These are phyloP conservation scores for Lodderomyces jiufengensis DNA, from an alignment of 1,139 yeast species.

Conservation along the genomic window DNA sequence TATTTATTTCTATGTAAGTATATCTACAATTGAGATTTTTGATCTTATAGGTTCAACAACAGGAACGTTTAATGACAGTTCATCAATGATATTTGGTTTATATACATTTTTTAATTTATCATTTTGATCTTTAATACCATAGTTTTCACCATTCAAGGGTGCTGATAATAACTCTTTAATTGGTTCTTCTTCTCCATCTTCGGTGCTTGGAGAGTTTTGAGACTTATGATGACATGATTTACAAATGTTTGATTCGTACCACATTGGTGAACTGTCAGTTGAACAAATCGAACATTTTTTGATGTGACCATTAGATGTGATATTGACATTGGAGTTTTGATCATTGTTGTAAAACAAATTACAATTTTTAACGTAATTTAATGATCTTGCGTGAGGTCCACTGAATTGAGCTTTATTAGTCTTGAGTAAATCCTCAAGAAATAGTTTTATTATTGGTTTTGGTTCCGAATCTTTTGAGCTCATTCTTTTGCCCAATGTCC, in stretches of 20 bases:
- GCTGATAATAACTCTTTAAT: conserved; percentile 21
- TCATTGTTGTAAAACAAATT: conserved; percentile 11
- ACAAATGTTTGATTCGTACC: conserved; percentile 31
- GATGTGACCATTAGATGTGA: neutral
- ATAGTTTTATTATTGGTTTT: conserved; percentile 40
- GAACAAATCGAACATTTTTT: conserved; percentile 23
- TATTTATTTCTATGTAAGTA: conserved; percentile 14
- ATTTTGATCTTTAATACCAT: conserved; percentile 28
- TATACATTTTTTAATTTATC: conserved; percentile 24
- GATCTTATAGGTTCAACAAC: conserved; percentile 16
- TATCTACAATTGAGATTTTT: conserved; percentile 25
- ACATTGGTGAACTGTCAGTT: conserved; percentile 33
- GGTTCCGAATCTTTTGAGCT: conserved; percentile 21
- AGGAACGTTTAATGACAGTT: neutral
- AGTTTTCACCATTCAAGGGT: conserved; percentile 33
- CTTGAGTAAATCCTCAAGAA: conserved; percentile 39
- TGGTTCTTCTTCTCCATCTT: conserved; percentile 10
- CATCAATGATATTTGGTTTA: conserved; percentile 9
- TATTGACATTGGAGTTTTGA: conserved; percentile 1
- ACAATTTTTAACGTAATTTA: conserved; percentile 25
- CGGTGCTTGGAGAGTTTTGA: conserved; percentile 10
- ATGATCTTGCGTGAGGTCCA: conserved; percentile 35
- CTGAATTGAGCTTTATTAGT: conserved; percentile 14
- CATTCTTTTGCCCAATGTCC: conserved; percentile 35
- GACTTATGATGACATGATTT: conserved; percentile 31